A percentile compares a stretch with the other conserved stretches of the same genome.
These are phyloP conservation scores for Colletotrichum spinosum DNA, from an alignment of 2,329 filamentous ascomycete genomes.

Conservation along the genomic window DNA sequence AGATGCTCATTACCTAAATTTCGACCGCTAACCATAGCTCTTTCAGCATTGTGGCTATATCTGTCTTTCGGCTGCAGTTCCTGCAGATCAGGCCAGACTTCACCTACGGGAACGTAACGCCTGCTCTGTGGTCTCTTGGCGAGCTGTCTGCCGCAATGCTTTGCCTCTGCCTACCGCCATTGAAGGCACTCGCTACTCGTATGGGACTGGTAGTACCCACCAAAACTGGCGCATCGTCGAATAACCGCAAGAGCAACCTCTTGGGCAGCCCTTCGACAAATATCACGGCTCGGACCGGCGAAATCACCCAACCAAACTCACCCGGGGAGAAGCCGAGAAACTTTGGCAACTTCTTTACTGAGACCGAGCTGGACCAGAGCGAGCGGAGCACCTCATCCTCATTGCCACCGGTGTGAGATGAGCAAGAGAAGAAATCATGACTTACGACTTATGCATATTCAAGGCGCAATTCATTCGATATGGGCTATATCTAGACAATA, in stretches of 20 bases:
- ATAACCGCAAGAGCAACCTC: constrained; percentile 3
- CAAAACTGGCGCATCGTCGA: neutral
- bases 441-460: constrained; percentile 6
- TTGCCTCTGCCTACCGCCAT: constrained; percentile 41
- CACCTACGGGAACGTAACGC: constrained; percentile 40
- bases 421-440: neutral
- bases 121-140: constrained; percentile 40
- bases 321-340: constrained; percentile 7
- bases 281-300: neutral
- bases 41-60: constrained; percentile 40
- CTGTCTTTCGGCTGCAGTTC: constrained; percentile 41
- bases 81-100: constrained; percentile 36
- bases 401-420: constrained; percentile 14
- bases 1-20: too few species aligned
- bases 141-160: constrained; percentile 40
- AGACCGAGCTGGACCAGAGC: constrained; percentile 2
- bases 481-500: too few species aligned
- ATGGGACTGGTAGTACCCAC: constrained; percentile 3
- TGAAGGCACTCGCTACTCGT: constrained; percentile 28
- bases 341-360: constrained; percentile 10
- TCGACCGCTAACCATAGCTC: neutral
- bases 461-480: neutral
- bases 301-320: neutral
- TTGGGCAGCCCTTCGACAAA: neutral
- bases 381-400: constrained; percentile 7